Percentiles rank a stretch among this genome's conserved stretches.
These are phyloP conservation scores for Xylaria nigripes DNA, from an alignment of 495 filamentous ascomycete genomes.

Conservation along the genomic window DNA sequence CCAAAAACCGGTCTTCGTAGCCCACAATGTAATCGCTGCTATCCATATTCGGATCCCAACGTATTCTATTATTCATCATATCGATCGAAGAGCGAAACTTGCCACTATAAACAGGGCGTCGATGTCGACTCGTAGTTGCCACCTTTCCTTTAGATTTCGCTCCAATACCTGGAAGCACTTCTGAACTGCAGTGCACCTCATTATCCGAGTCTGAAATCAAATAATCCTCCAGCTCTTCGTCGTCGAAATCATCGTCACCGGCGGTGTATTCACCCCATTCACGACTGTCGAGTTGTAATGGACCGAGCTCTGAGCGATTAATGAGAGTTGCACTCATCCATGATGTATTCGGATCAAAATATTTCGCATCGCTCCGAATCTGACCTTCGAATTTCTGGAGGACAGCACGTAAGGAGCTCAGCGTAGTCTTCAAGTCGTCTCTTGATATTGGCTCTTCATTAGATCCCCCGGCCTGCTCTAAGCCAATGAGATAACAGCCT, in stretches of 20 bases:
- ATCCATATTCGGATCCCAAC: slow-evolving; percentile 59
- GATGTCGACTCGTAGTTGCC: background rate
- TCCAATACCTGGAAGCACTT: background rate
- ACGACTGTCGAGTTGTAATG: slow-evolving; percentile 34
- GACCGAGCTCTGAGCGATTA: slow-evolving; percentile 28
- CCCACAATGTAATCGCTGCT: slow-evolving; percentile 60
- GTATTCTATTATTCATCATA: slow-evolving; percentile 62
- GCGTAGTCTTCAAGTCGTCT: slow-evolving; percentile 24
- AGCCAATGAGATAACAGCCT: slow-evolving; percentile 50
- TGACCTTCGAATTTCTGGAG: slow-evolving; percentile 41
- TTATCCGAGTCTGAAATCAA: slow-evolving; percentile 14
- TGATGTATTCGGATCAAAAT: slow-evolving; percentile 38
- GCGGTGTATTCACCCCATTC: slow-evolving; percentile 42
- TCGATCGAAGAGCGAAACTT: slow-evolving; percentile 46
- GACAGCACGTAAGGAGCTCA: slow-evolving; percentile 29
- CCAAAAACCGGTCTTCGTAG: slow-evolving; percentile 67
- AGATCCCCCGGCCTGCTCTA: slow-evolving; percentile 28
- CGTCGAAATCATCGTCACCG: slow-evolving; percentile 30
- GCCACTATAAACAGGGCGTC: slow-evolving; percentile 14
- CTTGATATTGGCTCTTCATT: slow-evolving; percentile 11
- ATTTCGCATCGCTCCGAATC: slow-evolving; percentile 37
- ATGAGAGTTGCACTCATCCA: slow-evolving; percentile 41
- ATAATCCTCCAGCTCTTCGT: slow-evolving; percentile 23
- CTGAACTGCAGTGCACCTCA: slow-evolving; percentile 9
- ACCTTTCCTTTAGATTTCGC: slow-evolving; percentile 15